These are phyloP conservation scores for Batkoa obscura DNA, from an alignment of 371 early-diverging fungal genomes.

Conservation along the genomic window DNA sequence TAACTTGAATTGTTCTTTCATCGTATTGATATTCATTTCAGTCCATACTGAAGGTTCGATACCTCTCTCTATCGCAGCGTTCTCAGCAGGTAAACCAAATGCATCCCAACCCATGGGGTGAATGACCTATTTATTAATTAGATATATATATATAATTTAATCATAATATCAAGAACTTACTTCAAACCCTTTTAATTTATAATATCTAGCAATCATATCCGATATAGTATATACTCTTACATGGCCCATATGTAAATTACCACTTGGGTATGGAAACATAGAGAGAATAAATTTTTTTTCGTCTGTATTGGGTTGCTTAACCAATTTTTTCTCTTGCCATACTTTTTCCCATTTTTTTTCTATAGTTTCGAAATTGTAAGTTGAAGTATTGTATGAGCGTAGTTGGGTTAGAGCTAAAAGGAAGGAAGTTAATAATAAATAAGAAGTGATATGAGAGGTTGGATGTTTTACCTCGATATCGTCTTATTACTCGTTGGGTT, in stretches of 20 bases:
- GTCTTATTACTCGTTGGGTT: no score
- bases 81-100: slow-evolving; percentile 97
- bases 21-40: slow-evolving; percentile 43
- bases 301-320: no score
- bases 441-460: no score
- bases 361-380: no score
- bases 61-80: slow-evolving; percentile 82
- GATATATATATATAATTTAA: no score
- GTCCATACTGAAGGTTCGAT: slow-evolving; percentile 76
- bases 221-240: slow-evolving; percentile 84
- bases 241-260: slow-evolving; percentile 87
- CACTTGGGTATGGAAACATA: slow-evolving; percentile 94
- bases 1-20: slow-evolving; percentile 60
- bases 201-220: slow-evolving; percentile 65
- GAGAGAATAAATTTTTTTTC: slow-evolving; percentile 18
- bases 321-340: no score
- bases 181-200: slow-evolving; percentile 47
- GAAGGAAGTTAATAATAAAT: no score
- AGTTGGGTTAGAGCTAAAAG: no score
- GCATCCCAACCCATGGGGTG: slow-evolving; percentile 99
- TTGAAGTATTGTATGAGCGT: no score
- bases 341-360: no score
- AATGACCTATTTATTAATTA: slow-evolving; percentile 23
- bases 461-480: no score
- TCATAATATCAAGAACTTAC: slow-evolving; percentile 14